phyloP scores from a whole-genome alignment of 139 green algal species.

The Spirogloea muscicola region DNA sequence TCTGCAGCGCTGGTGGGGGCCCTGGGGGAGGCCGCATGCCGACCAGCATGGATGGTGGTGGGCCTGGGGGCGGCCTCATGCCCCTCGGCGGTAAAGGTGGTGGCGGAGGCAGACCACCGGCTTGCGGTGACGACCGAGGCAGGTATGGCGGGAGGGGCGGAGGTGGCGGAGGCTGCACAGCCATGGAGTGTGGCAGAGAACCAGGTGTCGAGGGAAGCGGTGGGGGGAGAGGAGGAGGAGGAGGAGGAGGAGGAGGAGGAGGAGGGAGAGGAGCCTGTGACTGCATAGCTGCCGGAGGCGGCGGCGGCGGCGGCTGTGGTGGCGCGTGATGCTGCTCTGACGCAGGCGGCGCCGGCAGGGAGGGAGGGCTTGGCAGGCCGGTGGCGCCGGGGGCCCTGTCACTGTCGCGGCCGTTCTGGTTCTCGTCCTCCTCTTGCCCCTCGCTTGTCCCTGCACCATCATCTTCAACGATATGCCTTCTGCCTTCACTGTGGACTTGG shows the following conservation, averaged over 20 bases:
- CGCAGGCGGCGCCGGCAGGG: no score
- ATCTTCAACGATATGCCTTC: not conserved
- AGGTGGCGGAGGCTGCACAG: not conserved
- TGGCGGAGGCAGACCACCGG: no score
- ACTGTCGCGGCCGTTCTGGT: not conserved
- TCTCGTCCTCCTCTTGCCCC: not conserved
- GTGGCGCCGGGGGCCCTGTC: no score
- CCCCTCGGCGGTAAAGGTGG: no score
- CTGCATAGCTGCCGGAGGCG: not conserved
- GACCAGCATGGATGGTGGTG: not conserved
- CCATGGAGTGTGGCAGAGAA: not conserved
- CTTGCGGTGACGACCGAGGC: no score
- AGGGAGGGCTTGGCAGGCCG: no score
- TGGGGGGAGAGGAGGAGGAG: conserved; percentile 2
- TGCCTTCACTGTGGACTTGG: not conserved
- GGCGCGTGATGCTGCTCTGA: no score
- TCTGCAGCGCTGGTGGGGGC: conserved; percentile 7
- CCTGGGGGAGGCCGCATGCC: conserved; percentile 20
- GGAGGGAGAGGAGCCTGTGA: not conserved
- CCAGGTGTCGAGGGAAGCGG: not conserved
- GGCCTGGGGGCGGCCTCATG: conserved; percentile 16
- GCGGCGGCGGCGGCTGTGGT: no score
- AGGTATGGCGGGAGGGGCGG: no score
- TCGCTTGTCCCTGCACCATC: not conserved
- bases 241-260: conserved; percentile 5